phyloP scores from a whole-genome alignment of 176 grass and related monocot species.

The Triticum monococcum region DNA sequence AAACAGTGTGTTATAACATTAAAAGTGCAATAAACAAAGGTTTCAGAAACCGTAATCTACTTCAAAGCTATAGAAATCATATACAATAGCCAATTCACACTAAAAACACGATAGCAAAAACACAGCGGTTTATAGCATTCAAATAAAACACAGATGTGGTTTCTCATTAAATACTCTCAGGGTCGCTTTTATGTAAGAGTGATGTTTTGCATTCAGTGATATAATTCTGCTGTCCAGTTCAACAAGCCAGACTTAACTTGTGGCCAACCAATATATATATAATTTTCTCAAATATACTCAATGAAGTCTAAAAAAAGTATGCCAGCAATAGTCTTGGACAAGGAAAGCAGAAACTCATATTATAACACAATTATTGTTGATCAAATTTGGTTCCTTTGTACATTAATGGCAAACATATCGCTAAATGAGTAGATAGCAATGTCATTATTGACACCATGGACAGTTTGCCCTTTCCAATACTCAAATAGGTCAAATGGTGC shows the following conservation, averaged over 20 bases:
- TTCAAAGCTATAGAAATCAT: slow-evolving; percentile 15
- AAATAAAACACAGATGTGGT: slow-evolving; percentile 6
- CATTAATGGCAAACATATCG: neutral
- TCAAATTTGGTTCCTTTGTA: neutral
- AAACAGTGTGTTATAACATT: slow-evolving; percentile 34
- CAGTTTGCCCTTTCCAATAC: neutral
- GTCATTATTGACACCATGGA: neutral
- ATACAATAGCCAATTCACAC: neutral
- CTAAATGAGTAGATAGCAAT: slow-evolving; percentile 4
- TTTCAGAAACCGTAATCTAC: neutral
- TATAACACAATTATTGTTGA: neutral
- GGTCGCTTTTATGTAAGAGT: neutral
- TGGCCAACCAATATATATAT: neutral
- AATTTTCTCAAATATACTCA: neutral
- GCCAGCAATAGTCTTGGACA: neutral
- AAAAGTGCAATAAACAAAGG: neutral
- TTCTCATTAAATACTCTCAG: neutral
- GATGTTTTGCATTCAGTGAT: slow-evolving; percentile 7
- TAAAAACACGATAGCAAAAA: neutral
- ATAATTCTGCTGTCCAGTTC: neutral
- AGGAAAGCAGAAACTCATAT: neutral
- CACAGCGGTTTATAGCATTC: slow-evolving; percentile 2
- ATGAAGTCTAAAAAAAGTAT: neutral
- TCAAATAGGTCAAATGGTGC: neutral
- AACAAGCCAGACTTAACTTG: neutral